Conservation (phyloP, 768 basidiomycete species). For the Roridomyces roridus region DNA sequence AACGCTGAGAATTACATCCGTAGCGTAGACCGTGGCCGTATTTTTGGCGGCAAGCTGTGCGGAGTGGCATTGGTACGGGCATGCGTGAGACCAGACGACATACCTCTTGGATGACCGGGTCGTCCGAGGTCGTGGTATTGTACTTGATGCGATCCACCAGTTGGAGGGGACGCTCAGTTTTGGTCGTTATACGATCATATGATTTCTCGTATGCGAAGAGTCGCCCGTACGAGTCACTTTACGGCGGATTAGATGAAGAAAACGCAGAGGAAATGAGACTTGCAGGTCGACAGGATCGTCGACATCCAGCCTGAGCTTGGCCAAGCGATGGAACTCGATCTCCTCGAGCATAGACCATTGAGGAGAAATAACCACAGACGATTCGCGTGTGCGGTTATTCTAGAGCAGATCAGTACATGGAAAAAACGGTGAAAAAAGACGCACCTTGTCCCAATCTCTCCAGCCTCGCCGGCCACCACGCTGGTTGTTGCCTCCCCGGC, state of each 20-base stretch:
- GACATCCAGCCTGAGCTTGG: slow-evolving; percentile 92
- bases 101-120: slow-evolving; percentile 94
- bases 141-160: slow-evolving; percentile 94
- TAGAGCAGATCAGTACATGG: slow-evolving; percentile 30
- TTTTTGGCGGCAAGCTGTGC: slow-evolving; percentile 78
- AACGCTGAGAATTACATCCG: slow-evolving; percentile 92
- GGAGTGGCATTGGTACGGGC: slow-evolving; percentile 10
- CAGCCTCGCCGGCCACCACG: slow-evolving; percentile 76
- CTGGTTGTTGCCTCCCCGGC: slow-evolving; percentile 46
- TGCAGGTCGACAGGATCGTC: slow-evolving; percentile 92
- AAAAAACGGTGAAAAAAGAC: slow-evolving; percentile 13
- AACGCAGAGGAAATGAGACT: slow-evolving; percentile 33
- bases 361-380: slow-evolving; percentile 90
- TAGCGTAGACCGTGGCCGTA: slow-evolving; percentile 88
- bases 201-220: slow-evolving; percentile 92
- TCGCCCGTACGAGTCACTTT: slow-evolving; percentile 85
- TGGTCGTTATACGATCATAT: slow-evolving; percentile 95
- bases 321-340: slow-evolving; percentile 91
- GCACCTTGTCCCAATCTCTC: slow-evolving; percentile 95
- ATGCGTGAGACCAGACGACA: slow-evolving; percentile 11
- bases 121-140: slow-evolving; percentile 97
- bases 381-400: slow-evolving; percentile 88
- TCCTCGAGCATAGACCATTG: slow-evolving; percentile 97
- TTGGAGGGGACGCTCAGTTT: slow-evolving; percentile 89
- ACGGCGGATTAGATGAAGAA: slow-evolving; percentile 10